Conservation (phyloP, 2,329 filamentous ascomycete species). For the Leptoxyphium fumago region DNA sequence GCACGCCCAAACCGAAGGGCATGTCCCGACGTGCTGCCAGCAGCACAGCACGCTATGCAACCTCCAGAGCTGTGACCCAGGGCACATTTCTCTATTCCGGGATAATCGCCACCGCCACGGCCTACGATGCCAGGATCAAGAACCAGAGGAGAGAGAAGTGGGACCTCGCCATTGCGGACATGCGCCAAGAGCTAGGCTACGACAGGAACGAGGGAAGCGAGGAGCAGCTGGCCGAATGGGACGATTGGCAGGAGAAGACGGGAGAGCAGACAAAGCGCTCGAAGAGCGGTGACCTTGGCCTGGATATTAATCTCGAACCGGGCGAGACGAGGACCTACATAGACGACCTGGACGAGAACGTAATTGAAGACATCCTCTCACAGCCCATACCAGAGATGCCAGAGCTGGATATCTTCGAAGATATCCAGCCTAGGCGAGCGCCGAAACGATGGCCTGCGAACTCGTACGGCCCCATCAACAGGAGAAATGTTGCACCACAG, state of each 20-base stretch:
- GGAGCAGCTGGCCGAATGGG: conserved; percentile 1
- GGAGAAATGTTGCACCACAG: conserved; percentile 26
- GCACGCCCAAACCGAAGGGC: conserved; percentile 33
- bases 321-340: neutral
- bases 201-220: conserved; percentile 12
- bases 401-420: conserved; percentile 6
- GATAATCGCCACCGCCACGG: conserved; percentile 49
- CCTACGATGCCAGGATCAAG: conserved; percentile 47
- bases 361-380: neutral
- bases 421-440: conserved; percentile 6
- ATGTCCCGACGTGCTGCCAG: conserved; percentile 38
- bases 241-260: neutral
- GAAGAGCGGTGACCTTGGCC: neutral
- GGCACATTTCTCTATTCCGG: conserved; percentile 53
- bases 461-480: conserved; percentile 20
- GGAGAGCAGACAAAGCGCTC: neutral
- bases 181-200: conserved; percentile 32
- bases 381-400: neutral
- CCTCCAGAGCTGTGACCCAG: conserved; percentile 35
- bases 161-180: conserved; percentile 45
- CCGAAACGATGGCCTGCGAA: conserved; percentile 24
- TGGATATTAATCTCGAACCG: neutral
- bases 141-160: conserved; percentile 43
- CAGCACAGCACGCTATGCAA: conserved; percentile 34
- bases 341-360: neutral